Base-by-base conservation (phyloP, 176 grass and related monocot species). In the Eleusine indica region DNA sequence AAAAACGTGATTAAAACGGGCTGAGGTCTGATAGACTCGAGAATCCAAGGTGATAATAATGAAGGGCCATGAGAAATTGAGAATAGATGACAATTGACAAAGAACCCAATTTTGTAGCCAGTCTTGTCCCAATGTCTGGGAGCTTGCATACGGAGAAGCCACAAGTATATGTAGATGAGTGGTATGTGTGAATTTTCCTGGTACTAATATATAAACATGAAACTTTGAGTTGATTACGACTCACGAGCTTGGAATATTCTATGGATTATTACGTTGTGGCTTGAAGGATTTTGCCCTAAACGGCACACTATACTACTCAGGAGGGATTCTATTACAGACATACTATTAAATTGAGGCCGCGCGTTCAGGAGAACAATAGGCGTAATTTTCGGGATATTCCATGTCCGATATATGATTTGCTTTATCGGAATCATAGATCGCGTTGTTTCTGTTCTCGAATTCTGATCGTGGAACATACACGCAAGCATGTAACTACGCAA, bases 391-490 rank as follows among this genome's bases (percentile, higher is more conserved):
- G 30, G 9, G 28, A 4, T 21, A 60, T 61, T 69, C 3, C 12
- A 22, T 47, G 43, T 30, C 19, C 21, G 51, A 75, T 47, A 75
- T 47, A 47, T 47, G 8, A 47, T 58, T 56, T n/a, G 16, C 9
- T 38, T 47, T 70, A 28, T 8, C 5, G 14, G 21, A n/a, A 42
- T 10, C 32, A 43, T 62, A 9, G 42, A 11, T 29, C 3, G 38
- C 21, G 32, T 32, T 10, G 9, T 28, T 3, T 21, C 66, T 74
- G 6, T 10, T 69, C 1, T 70, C 47, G 19, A 51, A 62, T 19
- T 66, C 18, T 66, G 47, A 73, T 66, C 28, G 75, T 84, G 80
- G 19, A 66, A 58, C 48, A 12, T 83, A 88, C 80, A 79, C 9
- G 12, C 19, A 37, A 48, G 87, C 87, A 68, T 60, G 48, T 76